phyloP scores from a whole-genome alignment of 139 green algal species.

The Chlorella sp. region DNA sequence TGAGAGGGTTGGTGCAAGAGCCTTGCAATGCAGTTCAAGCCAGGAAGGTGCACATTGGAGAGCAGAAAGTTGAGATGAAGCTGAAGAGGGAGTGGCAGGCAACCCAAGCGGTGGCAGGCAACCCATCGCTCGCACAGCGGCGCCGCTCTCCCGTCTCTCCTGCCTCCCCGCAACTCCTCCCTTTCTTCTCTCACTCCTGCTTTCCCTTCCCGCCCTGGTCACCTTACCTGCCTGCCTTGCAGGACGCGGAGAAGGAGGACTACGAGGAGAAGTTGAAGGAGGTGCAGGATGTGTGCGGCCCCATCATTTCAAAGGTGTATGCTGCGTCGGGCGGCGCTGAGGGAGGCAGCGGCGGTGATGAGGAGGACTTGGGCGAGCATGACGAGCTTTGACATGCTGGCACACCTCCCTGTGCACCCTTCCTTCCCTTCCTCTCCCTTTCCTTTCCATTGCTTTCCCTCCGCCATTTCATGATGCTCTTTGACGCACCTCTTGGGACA shows the following conservation, averaged over 20 bases:
- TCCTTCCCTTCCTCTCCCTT: too few relatives aligned
- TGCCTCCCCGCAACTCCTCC: not conserved
- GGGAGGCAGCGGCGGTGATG: conserved; percentile 56
- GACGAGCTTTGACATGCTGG: conserved; percentile 83
- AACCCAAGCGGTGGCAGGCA: too few relatives aligned
- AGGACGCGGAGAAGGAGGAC: conserved; percentile 77
- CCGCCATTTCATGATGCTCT: too few relatives aligned
- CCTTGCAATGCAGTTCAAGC: too few relatives aligned
- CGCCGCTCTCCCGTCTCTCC: not conserved
- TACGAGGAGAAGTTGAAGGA: conserved; percentile 98
- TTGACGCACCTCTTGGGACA: too few relatives aligned
- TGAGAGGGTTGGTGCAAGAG: too few relatives aligned
- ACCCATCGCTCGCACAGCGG: too few relatives aligned
- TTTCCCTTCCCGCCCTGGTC: not conserved
- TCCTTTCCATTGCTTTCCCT: too few relatives aligned
- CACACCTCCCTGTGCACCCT: too few relatives aligned
- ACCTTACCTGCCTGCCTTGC: not conserved
- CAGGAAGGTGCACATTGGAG: too few relatives aligned
- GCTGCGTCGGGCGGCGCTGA: conserved; percentile 54
- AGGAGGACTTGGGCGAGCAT: conserved; percentile 84
- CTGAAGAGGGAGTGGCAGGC: too few relatives aligned
- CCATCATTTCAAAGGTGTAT: conserved; percentile 89
- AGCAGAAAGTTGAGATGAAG: not conserved
- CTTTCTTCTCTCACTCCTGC: not conserved
- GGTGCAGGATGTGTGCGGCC: conserved; percentile 91